Conservation (phyloP, 768 basidiomycete species). For the Agaricus blazei region DNA sequence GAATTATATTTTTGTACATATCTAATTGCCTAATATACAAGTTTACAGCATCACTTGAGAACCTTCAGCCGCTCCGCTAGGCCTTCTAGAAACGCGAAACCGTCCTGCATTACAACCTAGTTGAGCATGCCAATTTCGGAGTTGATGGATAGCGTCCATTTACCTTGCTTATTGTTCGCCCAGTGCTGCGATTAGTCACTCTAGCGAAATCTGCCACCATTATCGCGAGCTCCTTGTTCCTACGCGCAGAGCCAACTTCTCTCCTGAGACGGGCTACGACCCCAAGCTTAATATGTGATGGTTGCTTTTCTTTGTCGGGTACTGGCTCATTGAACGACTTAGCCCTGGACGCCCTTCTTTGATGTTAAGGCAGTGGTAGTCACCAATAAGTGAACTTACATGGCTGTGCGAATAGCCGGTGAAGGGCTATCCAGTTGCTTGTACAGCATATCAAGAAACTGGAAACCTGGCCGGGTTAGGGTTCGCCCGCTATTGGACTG, state of each 20-base stretch:
- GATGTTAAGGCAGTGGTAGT: not conserved
- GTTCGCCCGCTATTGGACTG: conserved; percentile 62
- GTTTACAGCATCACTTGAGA: conserved; percentile 24
- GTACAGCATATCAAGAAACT: conserved; percentile 63
- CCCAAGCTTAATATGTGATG: conserved; percentile 51
- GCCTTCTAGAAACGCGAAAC: conserved; percentile 62
- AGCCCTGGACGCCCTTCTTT: conserved; percentile 28
- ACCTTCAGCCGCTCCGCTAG: conserved; percentile 48
- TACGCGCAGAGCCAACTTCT: conserved; percentile 46
- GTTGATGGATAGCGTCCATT: not conserved
- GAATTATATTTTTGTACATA: no score
- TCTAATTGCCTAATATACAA: not conserved
- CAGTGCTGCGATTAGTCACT: conserved; percentile 62
- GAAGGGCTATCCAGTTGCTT: conserved; percentile 71
- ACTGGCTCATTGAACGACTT: conserved; percentile 35
- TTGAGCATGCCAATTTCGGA: not conserved
- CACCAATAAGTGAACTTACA: conserved; percentile 27
- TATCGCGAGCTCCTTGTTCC: conserved; percentile 52
- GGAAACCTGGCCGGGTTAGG: conserved; percentile 65
- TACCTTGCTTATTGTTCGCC: conserved; percentile 71
- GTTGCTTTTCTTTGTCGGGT: conserved; percentile 32
- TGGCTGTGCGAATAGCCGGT: conserved; percentile 49
- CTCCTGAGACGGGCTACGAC: conserved; percentile 52
- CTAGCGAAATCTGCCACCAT: conserved; percentile 69
- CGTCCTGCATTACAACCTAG: conserved; percentile 37